These are phyloP conservation scores for Penicillium fuscoglaucum DNA, from an alignment of 2,329 filamentous ascomycete genomes.

Conservation along the genomic window DNA sequence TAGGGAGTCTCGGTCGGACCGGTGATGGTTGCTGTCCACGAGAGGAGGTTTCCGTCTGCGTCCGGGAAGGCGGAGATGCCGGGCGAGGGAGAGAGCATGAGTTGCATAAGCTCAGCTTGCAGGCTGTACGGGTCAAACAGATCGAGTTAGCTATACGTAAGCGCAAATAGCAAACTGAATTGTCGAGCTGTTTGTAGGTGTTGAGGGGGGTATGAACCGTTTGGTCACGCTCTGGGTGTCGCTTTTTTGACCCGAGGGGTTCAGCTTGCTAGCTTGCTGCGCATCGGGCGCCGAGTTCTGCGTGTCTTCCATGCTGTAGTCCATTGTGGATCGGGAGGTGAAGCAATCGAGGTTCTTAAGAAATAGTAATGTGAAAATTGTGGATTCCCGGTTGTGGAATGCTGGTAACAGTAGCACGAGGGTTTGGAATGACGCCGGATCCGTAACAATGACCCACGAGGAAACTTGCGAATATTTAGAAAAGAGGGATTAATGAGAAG, in stretches of 20 bases:
- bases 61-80: conserved; percentile 95
- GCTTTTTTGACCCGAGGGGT: conserved; percentile 54
- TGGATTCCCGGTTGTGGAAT: conserved; percentile 5
- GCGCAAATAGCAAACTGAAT: neutral
- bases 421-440: conserved; percentile 13
- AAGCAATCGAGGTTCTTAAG: neutral
- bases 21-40: conserved; percentile 91
- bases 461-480: neutral
- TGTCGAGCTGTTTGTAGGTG: neutral
- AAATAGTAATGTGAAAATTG: neutral
- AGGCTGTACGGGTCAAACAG: conserved; percentile 57
- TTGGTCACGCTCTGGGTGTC: conserved; percentile 77
- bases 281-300: conserved; percentile 68
- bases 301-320: conserved; percentile 59
- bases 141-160: neutral
- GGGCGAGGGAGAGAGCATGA: conserved; percentile 93
- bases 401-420: conserved; percentile 2
- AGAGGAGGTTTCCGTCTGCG: conserved; percentile 82
- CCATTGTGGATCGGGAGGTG: conserved; percentile 43
- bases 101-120: conserved; percentile 95
- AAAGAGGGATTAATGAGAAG: neutral
- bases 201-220: conserved; percentile 55
- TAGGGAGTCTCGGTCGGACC: conserved; percentile 93
- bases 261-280: conserved; percentile 62
- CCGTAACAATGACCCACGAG: neutral